Conservation (phyloP, 148 eudicot genomes). For the Vaccinium macrocarpon region DNA sequence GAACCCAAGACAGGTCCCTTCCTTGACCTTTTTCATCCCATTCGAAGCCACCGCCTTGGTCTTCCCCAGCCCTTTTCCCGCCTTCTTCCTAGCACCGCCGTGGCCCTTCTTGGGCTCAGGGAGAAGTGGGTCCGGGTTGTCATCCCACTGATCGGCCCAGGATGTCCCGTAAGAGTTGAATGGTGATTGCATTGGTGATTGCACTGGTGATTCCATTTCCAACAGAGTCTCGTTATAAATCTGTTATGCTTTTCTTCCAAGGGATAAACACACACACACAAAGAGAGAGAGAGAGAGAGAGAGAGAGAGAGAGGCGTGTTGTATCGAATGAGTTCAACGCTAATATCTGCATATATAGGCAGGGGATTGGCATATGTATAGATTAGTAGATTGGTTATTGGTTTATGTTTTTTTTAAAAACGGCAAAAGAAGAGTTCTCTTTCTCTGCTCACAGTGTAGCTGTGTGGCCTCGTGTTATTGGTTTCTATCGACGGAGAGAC, state of each 20-base stretch:
- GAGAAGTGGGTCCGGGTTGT: constrained; percentile 21
- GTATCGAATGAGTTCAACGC: no score
- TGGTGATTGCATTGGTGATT: not conserved
- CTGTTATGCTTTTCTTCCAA: not conserved
- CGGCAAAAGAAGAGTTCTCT: no score
- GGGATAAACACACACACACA: no score
- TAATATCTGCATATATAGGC: no score
- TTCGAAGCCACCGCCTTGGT: constrained; percentile 66
- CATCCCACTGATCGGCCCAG: constrained; percentile 88
- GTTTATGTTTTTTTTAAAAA: no score
- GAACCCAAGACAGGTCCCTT: constrained; percentile 57
- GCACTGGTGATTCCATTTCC: constrained; percentile 1
- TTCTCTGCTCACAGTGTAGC: no score
- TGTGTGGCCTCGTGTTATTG: no score
- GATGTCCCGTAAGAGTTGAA: constrained; percentile 22
- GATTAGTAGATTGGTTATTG: not conserved
- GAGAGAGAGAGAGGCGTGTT: not conserved
- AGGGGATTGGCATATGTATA: not conserved
- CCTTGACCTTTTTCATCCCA: constrained; percentile 72
- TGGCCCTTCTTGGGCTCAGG: constrained; percentile 17
- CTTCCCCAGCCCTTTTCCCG: constrained; percentile 66
- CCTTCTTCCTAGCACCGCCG: constrained; percentile 45
- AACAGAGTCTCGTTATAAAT: not conserved
- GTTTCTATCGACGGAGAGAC: no score
- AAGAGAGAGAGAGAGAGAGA: not conserved